These are phyloP conservation scores for Hypoxylon sp. DNA, from an alignment of 2,329 filamentous ascomycete species.

Conservation along the genomic window DNA sequence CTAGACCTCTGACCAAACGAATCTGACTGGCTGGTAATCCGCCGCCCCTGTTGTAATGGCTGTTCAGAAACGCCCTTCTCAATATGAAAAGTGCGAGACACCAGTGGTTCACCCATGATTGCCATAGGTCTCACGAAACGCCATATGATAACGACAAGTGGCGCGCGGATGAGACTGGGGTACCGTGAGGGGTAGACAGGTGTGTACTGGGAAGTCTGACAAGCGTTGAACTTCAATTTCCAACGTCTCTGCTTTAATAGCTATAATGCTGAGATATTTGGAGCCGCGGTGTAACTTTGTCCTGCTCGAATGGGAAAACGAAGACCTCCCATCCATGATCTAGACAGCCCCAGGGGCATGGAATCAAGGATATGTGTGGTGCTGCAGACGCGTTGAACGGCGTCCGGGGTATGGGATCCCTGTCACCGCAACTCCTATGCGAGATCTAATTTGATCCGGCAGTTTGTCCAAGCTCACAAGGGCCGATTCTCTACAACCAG, in stretches of 20 bases:
- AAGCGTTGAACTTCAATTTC: slow-evolving; percentile 1
- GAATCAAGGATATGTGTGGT: slow-evolving; percentile 20
- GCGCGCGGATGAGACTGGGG: slow-evolving; percentile 3
- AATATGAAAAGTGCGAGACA: slow-evolving; percentile 18
- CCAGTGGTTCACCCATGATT: slow-evolving; percentile 25
- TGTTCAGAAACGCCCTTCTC: slow-evolving; percentile 5
- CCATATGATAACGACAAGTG: slow-evolving; percentile 20
- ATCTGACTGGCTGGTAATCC: slow-evolving; percentile 22
- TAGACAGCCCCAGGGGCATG: slow-evolving; percentile 5
- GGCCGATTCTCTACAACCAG: slow-evolving; percentile 24
- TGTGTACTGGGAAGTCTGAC: background rate
- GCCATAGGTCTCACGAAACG: slow-evolving; percentile 22
- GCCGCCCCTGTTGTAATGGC: slow-evolving; percentile 7
- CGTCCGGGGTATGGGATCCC: slow-evolving; percentile 16
- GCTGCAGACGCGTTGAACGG: slow-evolving; percentile 19
- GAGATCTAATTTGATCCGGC: slow-evolving; percentile 36
- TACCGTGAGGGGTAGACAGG: slow-evolving; percentile 3
- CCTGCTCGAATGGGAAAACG: slow-evolving; percentile 36
- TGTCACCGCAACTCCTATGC: slow-evolving; percentile 31
- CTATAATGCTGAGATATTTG: slow-evolving; percentile 16
- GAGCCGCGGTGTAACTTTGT: slow-evolving; percentile 25
- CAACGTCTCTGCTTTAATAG: slow-evolving; percentile 4
- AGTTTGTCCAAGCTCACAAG: slow-evolving; percentile 30
- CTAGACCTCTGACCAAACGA: background rate
- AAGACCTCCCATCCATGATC: slow-evolving; percentile 12